Evolutionary conservation across 2,329 filamentous ascomycete genomes (phyloP), one percentile per base, ranked within the genome.

Genomic region (Colletotrichum lini): DNA sequence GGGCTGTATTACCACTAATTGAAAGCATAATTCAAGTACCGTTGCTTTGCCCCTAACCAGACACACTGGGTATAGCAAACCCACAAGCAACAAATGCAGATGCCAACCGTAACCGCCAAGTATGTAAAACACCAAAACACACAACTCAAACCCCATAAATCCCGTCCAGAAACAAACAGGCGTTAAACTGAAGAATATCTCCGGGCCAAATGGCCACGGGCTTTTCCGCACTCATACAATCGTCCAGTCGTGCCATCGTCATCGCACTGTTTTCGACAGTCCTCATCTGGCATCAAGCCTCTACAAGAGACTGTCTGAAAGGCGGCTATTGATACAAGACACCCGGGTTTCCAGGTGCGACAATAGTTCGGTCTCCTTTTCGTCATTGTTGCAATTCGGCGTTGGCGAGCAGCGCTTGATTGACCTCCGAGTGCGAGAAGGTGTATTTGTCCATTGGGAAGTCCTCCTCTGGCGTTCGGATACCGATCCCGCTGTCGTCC

Each of bases 401-500:
- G 18, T 74, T 79, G 26, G 75, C 72, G 61, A 79, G 81, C 73
- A 84, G 75, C 40, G 74, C 76, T 65, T 83, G 79, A 35, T 77
- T 78, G 49, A 70, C 72, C 42, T 84, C 81, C 35, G 78, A 72
- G 47, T 79, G 79, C 15, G 82, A 75, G 70, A 86, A 87, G 12
- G 84, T 82, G 76, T 87, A 91, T 77, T 91, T 91, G 63, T 89
- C 87, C 78, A 89, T 86, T 1, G 86, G 83, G 57, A 90, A 90
- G 35, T 92, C 90, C 65, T 92, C 90, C 64, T 92, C 90, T 0
- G 90, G 90, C 5, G 90, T 91, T 61, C 89, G 84, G 75, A 94
- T 91, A 40, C 91, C 91, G 72, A 94, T 94, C 1, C 92, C 92
- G 76, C 92, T 94, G 74, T 94, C 93, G 74, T 94, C 92, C 3